These are phyloP conservation scores for Vitis vinifera DNA, from an alignment of 164 flowering plant genomes.

Conservation along the genomic window DNA sequence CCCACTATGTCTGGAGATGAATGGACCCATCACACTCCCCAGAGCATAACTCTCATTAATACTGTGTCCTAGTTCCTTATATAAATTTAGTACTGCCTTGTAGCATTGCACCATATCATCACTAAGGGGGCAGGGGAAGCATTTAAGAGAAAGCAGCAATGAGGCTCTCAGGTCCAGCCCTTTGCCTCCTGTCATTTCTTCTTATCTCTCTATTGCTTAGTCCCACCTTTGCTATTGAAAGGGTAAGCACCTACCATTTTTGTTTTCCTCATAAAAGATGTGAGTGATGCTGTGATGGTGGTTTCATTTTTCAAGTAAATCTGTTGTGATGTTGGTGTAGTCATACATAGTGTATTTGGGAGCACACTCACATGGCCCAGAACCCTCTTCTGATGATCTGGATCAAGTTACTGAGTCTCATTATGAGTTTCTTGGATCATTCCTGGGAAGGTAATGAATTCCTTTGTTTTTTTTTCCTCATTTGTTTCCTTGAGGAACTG, in stretches of 20 bases:
- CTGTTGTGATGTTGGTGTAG: background rate
- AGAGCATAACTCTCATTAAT: no score
- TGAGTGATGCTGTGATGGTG: background rate
- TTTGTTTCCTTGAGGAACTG: no score
- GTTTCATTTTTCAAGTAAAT: background rate
- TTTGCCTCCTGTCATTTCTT: slow-evolving; percentile 8
- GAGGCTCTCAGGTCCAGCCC: slow-evolving; percentile 9
- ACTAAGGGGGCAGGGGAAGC: background rate
- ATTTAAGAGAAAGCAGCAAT: slow-evolving; percentile 6
- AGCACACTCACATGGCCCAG: slow-evolving; percentile 24
- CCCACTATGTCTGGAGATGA: no score
- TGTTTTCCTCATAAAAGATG: background rate
- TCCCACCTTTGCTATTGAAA: slow-evolving; percentile 25
- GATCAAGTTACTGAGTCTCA: slow-evolving; percentile 21
- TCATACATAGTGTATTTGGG: slow-evolving; percentile 38
- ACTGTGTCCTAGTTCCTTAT: no score
- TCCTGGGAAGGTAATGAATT: slow-evolving; percentile 30
- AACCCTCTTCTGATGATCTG: background rate
- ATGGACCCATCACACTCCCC: no score
- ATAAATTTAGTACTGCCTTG: no score
- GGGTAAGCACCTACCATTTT: slow-evolving; percentile 15
- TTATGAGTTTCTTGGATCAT: slow-evolving; percentile 25
- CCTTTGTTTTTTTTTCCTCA: background rate
- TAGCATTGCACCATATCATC: no score
- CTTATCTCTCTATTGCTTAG: slow-evolving; percentile 13